phyloP scores from a whole-genome alignment of 2,329 filamentous ascomycete genomes.

The Oidium heveae region DNA sequence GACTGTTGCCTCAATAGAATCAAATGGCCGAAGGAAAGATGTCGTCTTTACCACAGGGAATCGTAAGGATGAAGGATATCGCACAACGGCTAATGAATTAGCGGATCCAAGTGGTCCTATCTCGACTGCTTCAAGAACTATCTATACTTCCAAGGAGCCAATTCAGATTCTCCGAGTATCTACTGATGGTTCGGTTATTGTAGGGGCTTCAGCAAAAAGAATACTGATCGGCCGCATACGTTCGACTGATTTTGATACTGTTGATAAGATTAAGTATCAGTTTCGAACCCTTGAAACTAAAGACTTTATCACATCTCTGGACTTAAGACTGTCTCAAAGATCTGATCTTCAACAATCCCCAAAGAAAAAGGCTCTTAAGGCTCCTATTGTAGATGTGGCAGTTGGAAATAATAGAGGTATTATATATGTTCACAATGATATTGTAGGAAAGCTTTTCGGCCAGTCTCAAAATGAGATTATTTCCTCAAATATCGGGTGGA shows the following conservation, averaged over 20 bases:
- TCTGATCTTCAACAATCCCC: constrained; percentile 7
- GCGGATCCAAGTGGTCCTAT: constrained; percentile 11
- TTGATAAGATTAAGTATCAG: constrained; percentile 25
- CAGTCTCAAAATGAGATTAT: constrained; percentile 17
- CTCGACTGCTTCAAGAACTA: constrained; percentile 12
- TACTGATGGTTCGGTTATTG: constrained; percentile 30
- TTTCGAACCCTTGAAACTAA: constrained; percentile 32
- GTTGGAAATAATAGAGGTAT: constrained; percentile 53
- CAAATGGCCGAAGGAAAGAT: constrained; percentile 12
- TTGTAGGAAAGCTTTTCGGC: constrained; percentile 29
- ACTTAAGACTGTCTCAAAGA: constrained; percentile 25
- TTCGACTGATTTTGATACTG: constrained; percentile 11
- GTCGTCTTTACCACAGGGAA: constrained; percentile 15
- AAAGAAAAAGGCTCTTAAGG: constrained; percentile 12
- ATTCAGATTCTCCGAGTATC: constrained; percentile 25
- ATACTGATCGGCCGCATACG: constrained; percentile 33
- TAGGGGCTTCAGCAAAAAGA: constrained; percentile 25
- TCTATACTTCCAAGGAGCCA: constrained; percentile 17
- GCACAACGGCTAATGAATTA: constrained; percentile 14
- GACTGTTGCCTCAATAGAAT: constrained; percentile 15
- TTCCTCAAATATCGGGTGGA: constrained; percentile 15
- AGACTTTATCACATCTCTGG: constrained; percentile 40
- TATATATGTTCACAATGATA: constrained; percentile 60
- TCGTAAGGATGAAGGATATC: constrained; percentile 11
- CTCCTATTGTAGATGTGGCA: constrained; percentile 40